phyloP scores from a whole-genome alignment of 2,329 filamentous ascomycete species.

The Penicillium sp. region DNA sequence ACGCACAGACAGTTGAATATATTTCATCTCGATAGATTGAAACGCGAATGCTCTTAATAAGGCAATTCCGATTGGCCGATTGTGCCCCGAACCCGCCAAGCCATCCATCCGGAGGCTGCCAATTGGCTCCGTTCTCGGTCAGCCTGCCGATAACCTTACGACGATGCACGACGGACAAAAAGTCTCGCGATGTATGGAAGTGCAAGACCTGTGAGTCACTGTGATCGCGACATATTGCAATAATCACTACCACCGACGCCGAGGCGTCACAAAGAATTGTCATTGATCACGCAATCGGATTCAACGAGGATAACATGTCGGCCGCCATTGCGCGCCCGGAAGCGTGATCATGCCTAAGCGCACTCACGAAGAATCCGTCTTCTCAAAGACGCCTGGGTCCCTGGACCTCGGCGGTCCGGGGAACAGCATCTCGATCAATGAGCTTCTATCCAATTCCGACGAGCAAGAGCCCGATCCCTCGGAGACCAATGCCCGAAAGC shows the following conservation, averaged over 20 bases:
- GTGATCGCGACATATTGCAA: background rate
- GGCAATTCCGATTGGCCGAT: constrained; percentile 1
- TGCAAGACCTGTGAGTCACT: background rate
- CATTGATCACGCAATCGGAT: background rate
- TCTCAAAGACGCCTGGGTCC: constrained; percentile 5
- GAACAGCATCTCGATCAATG: constrained; percentile 22
- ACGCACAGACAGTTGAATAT: no score
- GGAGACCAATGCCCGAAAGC: constrained; percentile 25
- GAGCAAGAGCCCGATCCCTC: constrained; percentile 20
- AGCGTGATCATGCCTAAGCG: constrained; percentile 16
- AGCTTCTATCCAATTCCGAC: constrained; percentile 33
- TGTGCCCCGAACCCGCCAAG: constrained; percentile 1
- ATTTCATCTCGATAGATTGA: no score
- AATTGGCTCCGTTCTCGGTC: background rate
- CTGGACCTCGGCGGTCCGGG: constrained; percentile 1
- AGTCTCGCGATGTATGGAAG: background rate
- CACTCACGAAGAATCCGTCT: constrained; percentile 14
- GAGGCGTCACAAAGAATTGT: background rate
- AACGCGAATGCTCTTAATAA: no score
- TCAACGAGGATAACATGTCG: constrained; percentile 1
- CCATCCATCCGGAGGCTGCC: background rate
- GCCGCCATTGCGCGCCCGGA: constrained; percentile 6
- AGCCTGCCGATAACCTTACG: background rate
- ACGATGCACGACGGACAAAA: background rate
- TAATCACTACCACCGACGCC: background rate